Percentiles rank a stretch among this genome's conserved stretches.
phyloP scores from a whole-genome alignment of 2,329 filamentous ascomycete species.

The Cadophora luteo-olivacea region DNA sequence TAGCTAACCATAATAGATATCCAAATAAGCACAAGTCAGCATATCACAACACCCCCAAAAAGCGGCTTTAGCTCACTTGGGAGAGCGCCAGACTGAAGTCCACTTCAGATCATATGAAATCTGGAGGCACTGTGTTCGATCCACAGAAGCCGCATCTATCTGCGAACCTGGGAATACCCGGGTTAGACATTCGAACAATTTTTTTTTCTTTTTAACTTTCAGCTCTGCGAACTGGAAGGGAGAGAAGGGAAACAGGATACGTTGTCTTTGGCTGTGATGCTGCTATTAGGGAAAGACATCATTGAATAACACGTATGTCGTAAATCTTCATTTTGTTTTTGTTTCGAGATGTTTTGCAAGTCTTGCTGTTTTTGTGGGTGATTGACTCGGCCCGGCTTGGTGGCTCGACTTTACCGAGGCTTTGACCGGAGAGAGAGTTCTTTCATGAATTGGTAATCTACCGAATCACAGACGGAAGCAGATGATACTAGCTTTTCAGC shows the following conservation, averaged over 20 bases:
- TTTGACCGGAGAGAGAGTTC: neutral
- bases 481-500: too few species aligned
- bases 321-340: neutral
- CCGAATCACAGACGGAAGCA: too few species aligned
- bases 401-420: conserved; percentile 3
- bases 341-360: neutral
- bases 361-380: conserved; percentile 5
- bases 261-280: too few species aligned
- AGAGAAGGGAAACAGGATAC: neutral
- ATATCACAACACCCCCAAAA: conserved; percentile 8
- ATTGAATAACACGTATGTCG: too few species aligned
- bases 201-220: conserved; percentile 12
- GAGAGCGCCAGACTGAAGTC: conserved; percentile 31
- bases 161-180: conserved; percentile 22
- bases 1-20: neutral
- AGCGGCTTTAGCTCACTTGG: conserved; percentile 30
- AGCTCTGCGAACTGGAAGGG: neutral
- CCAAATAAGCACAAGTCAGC: neutral
- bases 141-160: conserved; percentile 29
- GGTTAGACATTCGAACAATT: conserved; percentile 8
- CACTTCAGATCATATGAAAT: conserved; percentile 24
- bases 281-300: too few species aligned
- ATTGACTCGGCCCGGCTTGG: neutral
- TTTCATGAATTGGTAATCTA: too few species aligned
- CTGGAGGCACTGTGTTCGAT: conserved; percentile 32